Base-by-base conservation (phyloP, 139 green algal species). In the Chlamydomonas eustigma region DNA sequence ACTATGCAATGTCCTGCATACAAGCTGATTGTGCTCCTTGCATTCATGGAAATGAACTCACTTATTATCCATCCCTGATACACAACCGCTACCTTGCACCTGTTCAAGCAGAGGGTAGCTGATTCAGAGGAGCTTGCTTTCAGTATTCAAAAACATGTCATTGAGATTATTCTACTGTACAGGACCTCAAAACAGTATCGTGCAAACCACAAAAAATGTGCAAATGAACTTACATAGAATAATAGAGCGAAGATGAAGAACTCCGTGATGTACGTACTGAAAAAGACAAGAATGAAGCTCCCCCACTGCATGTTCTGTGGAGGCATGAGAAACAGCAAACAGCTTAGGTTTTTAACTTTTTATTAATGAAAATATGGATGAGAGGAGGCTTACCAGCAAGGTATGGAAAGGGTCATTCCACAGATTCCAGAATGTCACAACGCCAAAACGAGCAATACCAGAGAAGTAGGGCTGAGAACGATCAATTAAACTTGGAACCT, bases 391-490 rank as follows among this genome's bases (percentile, higher is more conserved):
- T 18, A 58, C 44, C 44, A 90, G 78, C 65, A 88, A 50, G 1
- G 85, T 88, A 74, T 90, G 85, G 71, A 90, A 90, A 2, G 85
- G 85, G 69, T 88, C 85, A 32, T 51, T 18, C 37, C 58, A 78
- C 35, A 78, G 81, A 50, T 79, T 76, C 30, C 75, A 32, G 33
- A 83, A 75, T 31, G 75, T 81, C 38, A 38, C 66, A 24, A 86
- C 66, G 0, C 84, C 84, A 79, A 89, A 89, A 28, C 80, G 79
- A 36, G 80, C 71, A 28, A 89, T 79, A 2, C 84, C 84, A 0
- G 73, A 84, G 65, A 89, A 87, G 76, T 87, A 85, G 31, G 82
- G 82, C 38, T 71, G 37, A 8, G 52, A 65, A 32, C 37, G 58
- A 51, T 73, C 35, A n/a, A 72, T 63, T 5, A 78, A 38, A 28